Conservation (phyloP, 192 early-diverging fungal genomes). For the Chytriomyces hyalinus region DNA sequence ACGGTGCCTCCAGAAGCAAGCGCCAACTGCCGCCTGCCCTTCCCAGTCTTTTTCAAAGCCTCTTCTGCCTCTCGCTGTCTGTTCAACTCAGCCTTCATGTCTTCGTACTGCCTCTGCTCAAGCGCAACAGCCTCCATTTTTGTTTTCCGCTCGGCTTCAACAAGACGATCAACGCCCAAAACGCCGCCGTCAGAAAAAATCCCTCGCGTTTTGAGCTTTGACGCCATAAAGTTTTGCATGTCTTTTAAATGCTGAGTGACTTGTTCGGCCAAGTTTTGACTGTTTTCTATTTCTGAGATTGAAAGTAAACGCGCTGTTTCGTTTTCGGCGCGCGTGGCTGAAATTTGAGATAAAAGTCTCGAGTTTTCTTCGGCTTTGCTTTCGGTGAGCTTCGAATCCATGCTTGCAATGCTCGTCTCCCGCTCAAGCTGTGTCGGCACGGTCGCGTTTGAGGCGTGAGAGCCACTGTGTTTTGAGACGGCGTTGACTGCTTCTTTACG, state of each 20-base stretch:
- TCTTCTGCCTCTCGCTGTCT: neutral
- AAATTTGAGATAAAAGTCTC: neutral
- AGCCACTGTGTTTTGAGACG: no score
- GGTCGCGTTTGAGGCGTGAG: no score
- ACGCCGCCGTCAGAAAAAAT: slow-evolving; percentile 17
- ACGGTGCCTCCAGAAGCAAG: slow-evolving; percentile 20
- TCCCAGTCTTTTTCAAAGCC: slow-evolving; percentile 15
- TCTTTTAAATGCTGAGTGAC: slow-evolving; percentile 13
- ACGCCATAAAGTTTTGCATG: slow-evolving; percentile 18
- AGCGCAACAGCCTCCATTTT: slow-evolving; percentile 4
- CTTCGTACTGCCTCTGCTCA: neutral
- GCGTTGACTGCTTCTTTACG: no score
- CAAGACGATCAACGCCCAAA: slow-evolving; percentile 3
- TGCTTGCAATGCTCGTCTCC: no score
- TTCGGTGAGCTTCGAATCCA: neutral
- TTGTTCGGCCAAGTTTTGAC: neutral
- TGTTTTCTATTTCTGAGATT: neutral
- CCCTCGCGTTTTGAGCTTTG: neutral
- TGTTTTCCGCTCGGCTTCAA: slow-evolving; percentile 6
- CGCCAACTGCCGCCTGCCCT: slow-evolving; percentile 20
- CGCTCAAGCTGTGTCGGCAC: no score
- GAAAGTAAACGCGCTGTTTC: slow-evolving; percentile 15
- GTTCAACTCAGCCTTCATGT: neutral
- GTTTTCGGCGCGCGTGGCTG: neutral
- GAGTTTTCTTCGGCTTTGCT: slow-evolving; percentile 12